These are phyloP conservation scores for Xylariaceae sp. DNA, from an alignment of 2,329 filamentous ascomycete genomes.

Conservation along the genomic window DNA sequence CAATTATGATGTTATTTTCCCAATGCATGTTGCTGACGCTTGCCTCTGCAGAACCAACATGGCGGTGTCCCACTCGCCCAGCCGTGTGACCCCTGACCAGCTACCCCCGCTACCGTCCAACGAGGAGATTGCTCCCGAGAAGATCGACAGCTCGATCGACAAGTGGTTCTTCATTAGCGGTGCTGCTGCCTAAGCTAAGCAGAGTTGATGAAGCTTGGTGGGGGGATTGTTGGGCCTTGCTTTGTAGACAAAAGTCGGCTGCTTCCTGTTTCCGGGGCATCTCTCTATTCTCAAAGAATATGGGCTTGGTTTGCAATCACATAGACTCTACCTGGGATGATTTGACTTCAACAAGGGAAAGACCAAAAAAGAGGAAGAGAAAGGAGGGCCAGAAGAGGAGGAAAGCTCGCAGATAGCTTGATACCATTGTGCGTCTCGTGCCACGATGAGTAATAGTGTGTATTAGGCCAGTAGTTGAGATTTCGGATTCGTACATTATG, in stretches of 20 bases:
- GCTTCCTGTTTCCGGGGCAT: slow-evolving; percentile 10
- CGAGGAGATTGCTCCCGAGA: slow-evolving; percentile 77
- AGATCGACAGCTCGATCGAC: slow-evolving; percentile 95
- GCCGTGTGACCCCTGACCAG: slow-evolving; percentile 65
- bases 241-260: slow-evolving; percentile 29
- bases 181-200: slow-evolving; percentile 66
- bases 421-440: too few species aligned
- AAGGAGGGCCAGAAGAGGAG: too few species aligned
- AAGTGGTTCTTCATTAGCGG: slow-evolving; percentile 99
- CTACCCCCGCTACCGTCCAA: slow-evolving; percentile 72
- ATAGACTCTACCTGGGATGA: slow-evolving; percentile 5
- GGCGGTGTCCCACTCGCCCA: slow-evolving; percentile 67
- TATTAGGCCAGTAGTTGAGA: too few species aligned
- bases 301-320: slow-evolving; percentile 4
- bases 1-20: neutral
- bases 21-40: slow-evolving; percentile 15
- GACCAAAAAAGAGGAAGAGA: too few species aligned
- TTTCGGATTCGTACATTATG: too few species aligned
- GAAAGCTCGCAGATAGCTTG: too few species aligned
- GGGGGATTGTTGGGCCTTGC: slow-evolving; percentile 22
- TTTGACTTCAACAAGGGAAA: too few species aligned
- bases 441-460: too few species aligned
- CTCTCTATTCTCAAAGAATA: slow-evolving; percentile 10
- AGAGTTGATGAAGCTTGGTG: neutral
- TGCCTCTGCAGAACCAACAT: slow-evolving; percentile 68